Evolutionary conservation across 208 protist genomes (phyloP), one percentile per base, ranked within the genome.

Genomic region (Balamuthia mandrillaris): DNA sequence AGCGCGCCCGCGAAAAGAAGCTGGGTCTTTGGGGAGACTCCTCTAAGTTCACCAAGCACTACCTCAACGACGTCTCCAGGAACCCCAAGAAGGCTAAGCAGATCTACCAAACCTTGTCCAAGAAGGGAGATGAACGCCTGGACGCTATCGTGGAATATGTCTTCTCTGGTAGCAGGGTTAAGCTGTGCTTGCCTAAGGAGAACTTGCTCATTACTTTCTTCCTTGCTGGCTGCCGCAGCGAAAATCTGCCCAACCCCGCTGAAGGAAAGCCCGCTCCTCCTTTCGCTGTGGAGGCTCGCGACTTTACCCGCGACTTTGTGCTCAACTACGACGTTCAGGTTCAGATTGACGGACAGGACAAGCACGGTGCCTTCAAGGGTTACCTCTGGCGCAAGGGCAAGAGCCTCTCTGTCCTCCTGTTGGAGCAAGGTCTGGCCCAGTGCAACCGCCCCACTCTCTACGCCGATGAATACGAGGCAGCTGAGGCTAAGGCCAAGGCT

Each of bases 151-250:
- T 88, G 18, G 90, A 92, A 74, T 89, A 90, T 72, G 87, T 94
- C 42, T 72, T 91, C 18, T 86, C 68, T 61, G 92, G 85, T 41
- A 72, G 86, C 3, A 88, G 92, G 68, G 58, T 92, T 60, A 87
- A 88, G 68, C n/a, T 94, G 2, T 85, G 87, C 31, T 12, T 94
- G 12, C 90, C 90, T 21, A 88, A 90, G 70, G 85, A 94, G 31
- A 89, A 52, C 49, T 66, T 63, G 49, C 16, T 90, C 18, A 51
- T 94, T 47, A 87, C 63, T 3, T 90, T 94, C 16, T 58, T 88
- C 7, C 72, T 93, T 21, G 75, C 75, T 31, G 75, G 75, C n/a
- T 37, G 75, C 75, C 35, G 21, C 52, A 14, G 75, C 75, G 41
- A 41, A 83, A 44, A 18, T 54, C 27, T 39, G 47, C 2, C 9